These are phyloP conservation scores for Sclerotinia spermophila DNA, from an alignment of 2,329 filamentous ascomycete species.

Conservation along the genomic window DNA sequence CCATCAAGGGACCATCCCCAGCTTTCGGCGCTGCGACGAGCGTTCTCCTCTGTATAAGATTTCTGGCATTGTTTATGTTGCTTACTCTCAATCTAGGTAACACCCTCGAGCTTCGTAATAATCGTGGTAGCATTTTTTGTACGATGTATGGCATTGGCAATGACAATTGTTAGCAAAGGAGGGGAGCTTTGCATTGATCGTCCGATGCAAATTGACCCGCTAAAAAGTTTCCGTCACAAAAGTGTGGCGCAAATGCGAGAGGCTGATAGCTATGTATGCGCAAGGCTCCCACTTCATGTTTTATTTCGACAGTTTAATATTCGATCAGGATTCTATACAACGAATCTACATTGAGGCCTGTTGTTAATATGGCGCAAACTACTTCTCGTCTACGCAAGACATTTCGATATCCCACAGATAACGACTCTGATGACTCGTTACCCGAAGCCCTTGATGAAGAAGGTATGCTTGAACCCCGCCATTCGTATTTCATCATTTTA, in stretches of 20 bases:
- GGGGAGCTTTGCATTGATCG: constrained; percentile 15
- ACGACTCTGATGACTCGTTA: constrained; percentile 48
- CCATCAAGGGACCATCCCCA: constrained; percentile 62
- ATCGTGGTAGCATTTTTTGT: constrained; percentile 34
- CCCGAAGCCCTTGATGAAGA: constrained; percentile 71
- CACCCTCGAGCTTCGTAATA: constrained; percentile 29
- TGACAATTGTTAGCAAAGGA: neutral
- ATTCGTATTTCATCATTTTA: constrained; percentile 23
- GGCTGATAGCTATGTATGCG: constrained; percentile 3
- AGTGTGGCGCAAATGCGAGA: constrained; percentile 22
- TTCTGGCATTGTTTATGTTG: constrained; percentile 21
- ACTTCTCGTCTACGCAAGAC: constrained; percentile 68
- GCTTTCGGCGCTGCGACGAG: constrained; percentile 54
- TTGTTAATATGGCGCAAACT: constrained; percentile 29
- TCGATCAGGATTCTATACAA: neutral
- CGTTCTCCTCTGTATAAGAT: constrained; percentile 41
- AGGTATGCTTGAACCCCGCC: constrained; percentile 45
- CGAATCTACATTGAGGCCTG: neutral
- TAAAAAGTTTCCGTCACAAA: neutral
- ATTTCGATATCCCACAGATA: constrained; percentile 69
- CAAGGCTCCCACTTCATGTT: constrained; percentile 7
- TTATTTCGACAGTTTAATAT: neutral
- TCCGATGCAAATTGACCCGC: constrained; percentile 18
- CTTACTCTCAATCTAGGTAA: constrained; percentile 23
- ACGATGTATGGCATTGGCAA: neutral